Evolutionary conservation across 108 stramenopile genomes (phyloP).

Genomic region (Seminavis robusta): DNA sequence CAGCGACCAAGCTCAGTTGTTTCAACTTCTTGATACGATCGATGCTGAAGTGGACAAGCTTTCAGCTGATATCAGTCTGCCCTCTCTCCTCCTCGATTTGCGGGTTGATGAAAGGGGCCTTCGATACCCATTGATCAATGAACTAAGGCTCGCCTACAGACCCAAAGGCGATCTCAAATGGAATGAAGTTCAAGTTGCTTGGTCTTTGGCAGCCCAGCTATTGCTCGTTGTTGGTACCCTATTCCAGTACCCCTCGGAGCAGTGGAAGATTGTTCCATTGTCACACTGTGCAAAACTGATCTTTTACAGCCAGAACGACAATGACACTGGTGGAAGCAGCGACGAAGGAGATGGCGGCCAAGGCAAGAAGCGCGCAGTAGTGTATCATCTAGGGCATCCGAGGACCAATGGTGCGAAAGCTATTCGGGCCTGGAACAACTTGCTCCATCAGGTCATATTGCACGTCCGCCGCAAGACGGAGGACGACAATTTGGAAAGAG

Average conservation of each 20-base stretch:
- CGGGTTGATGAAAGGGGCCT: constrained; percentile 47
- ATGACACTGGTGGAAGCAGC: too few species aligned
- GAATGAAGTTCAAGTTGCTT: constrained; percentile 15
- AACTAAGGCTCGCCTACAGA: constrained; percentile 47
- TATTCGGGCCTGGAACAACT: constrained; percentile 46
- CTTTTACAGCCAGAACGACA: constrained; percentile 21
- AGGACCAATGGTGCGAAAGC: constrained; percentile 5
- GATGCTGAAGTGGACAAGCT: constrained; percentile 33
- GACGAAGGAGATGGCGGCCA: not conserved
- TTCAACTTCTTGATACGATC: not conserved
- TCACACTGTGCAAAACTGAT: constrained; percentile 59
- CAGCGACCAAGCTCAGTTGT: not conserved
- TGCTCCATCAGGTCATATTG: constrained; percentile 38
- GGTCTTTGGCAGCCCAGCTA: constrained; percentile 55
- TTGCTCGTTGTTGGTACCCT: constrained; percentile 36
- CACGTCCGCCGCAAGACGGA: constrained; percentile 14
- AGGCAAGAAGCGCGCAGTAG: not conserved
- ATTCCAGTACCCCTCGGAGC: constrained; percentile 30
- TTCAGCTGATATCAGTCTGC: constrained; percentile 21
- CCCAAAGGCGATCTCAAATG: constrained; percentile 35
- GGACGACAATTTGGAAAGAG: not conserved
- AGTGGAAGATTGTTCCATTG: constrained; percentile 59
- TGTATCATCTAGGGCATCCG: constrained; percentile 17
- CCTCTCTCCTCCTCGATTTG: constrained; percentile 33
- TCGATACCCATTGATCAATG: constrained; percentile 61